Evolutionary conservation across 495 filamentous ascomycete species (phyloP), one percentile per base, ranked within the genome.

Genomic region (Neurospora sp.): DNA sequence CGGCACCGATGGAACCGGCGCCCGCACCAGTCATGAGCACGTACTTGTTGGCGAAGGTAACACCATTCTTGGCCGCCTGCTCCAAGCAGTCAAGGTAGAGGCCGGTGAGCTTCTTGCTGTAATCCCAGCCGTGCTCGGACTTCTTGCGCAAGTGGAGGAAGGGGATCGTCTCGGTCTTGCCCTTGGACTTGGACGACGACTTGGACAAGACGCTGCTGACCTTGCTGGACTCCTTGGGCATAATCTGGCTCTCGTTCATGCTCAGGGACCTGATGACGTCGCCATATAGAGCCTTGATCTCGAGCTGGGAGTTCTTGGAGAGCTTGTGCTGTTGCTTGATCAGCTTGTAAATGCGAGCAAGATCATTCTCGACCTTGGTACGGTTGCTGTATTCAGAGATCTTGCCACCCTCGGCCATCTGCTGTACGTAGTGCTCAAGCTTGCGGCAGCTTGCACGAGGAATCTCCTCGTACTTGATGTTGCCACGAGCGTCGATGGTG

Each of bases 351-450:
- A 99, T 94, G 71, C 91, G 91, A 81, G 90, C 89, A 37, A 99
- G 88, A 80, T 98, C 95, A 77, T 95, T 96, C 82, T 98, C 94
- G 31, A 99, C 96, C 85, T 98, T 99, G 42, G 93, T 94, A 14
- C 96, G 91, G 84, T 97, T 99, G 80, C 96, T 96, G 81, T 99
- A 99, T 81, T 99, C 96, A 22, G 94, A 97, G 72, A 99, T 94
- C 79, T 97, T 97, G 74, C 96, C 96, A 37, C 96, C 96, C 74
- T 97, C 94, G 1, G 96, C 96, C 96, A 99, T 98, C 80, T 99
- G 95, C 78, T 91, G 92, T 39, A 99, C 96, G 76, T 99, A 99
- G 80, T 98, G 94, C 84, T 99, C 96, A 40, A 99, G 89, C 83
- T 99, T 99, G 70, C 96, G 91, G 78, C 94, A 94, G 79, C 94